phyloP scores from a whole-genome alignment of 1,284 basidiomycete species.

The Rhodotorula sp. region DNA sequence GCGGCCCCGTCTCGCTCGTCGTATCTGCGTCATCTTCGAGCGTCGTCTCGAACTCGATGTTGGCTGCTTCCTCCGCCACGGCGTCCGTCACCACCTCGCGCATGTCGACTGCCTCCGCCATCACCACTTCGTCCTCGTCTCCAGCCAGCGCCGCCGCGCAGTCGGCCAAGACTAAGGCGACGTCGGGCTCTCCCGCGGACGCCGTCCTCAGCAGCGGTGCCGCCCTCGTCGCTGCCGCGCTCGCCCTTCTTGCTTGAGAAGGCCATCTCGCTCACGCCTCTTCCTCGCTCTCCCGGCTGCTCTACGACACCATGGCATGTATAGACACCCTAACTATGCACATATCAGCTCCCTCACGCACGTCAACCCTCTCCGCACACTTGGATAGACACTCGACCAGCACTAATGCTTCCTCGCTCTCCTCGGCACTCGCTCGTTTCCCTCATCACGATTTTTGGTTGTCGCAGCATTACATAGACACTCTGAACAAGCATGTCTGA shows the following conservation, averaged over 20 bases:
- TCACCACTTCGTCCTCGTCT: background rate
- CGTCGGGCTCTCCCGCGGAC: too few relatives aligned
- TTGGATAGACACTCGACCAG: background rate
- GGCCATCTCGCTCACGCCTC: background rate
- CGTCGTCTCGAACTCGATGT: background rate
- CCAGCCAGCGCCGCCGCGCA: background rate
- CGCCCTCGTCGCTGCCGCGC: background rate
- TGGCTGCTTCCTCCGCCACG: background rate
- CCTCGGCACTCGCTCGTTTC: background rate
- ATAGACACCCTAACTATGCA: background rate
- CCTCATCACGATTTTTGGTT: background rate
- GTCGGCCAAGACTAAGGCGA: background rate
- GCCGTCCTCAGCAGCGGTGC: background rate
- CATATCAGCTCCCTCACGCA: background rate
- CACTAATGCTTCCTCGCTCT: background rate
- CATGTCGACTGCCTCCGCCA: background rate
- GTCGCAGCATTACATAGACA: background rate
- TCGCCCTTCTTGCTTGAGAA: background rate
- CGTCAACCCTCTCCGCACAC: too few relatives aligned
- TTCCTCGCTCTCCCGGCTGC: background rate
- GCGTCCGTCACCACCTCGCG: background rate
- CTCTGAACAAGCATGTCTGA: background rate
- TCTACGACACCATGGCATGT: too few relatives aligned
- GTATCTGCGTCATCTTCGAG: background rate
- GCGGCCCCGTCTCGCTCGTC: slow-evolving; percentile 1